phyloP scores from a whole-genome alignment of 495 filamentous ascomycete species.

The Penicillium odoratum region DNA sequence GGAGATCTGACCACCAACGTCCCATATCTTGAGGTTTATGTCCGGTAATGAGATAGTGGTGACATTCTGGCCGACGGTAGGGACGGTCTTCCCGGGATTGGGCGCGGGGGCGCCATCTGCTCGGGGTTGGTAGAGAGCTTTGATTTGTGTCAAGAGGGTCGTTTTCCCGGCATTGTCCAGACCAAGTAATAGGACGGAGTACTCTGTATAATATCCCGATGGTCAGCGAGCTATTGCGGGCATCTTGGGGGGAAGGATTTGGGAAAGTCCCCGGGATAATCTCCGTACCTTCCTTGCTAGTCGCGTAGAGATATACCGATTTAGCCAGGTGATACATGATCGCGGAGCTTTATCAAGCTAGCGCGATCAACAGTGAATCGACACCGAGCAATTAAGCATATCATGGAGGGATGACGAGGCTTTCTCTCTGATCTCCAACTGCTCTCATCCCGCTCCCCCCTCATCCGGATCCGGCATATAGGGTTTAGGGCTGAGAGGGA shows the following conservation, averaged over 20 bases:
- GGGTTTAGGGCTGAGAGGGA: conserved; percentile 27
- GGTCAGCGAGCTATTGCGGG: neutral
- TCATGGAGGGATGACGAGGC: conserved; percentile 26
- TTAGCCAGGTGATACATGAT: conserved; percentile 97
- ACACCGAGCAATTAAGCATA: neutral
- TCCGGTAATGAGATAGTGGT: conserved; percentile 81
- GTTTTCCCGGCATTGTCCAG: conserved; percentile 99
- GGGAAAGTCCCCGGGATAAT: neutral
- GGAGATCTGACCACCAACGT: conserved; percentile 88
- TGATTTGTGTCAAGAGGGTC: conserved; percentile 94
- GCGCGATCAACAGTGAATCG: conserved; percentile 18
- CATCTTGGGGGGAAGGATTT: neutral
- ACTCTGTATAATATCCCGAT: conserved; percentile 62
- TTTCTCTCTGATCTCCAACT: conserved; percentile 3
- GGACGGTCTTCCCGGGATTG: conserved; percentile 73
- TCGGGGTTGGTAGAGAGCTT: conserved; percentile 75
- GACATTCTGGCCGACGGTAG: conserved; percentile 97
- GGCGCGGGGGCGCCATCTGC: conserved; percentile 50
- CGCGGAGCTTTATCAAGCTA: conserved; percentile 19
- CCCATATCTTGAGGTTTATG: conserved; percentile 98
- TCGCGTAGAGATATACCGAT: conserved; percentile 89
- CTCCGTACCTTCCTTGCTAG: conserved; percentile 82
- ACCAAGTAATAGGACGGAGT: conserved; percentile 94
- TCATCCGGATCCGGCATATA: conserved; percentile 31
- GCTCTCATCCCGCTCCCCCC: conserved; percentile 14